phyloP scores from a whole-genome alignment of 495 filamentous ascomycete genomes.

The Penicillium tannophilum region DNA sequence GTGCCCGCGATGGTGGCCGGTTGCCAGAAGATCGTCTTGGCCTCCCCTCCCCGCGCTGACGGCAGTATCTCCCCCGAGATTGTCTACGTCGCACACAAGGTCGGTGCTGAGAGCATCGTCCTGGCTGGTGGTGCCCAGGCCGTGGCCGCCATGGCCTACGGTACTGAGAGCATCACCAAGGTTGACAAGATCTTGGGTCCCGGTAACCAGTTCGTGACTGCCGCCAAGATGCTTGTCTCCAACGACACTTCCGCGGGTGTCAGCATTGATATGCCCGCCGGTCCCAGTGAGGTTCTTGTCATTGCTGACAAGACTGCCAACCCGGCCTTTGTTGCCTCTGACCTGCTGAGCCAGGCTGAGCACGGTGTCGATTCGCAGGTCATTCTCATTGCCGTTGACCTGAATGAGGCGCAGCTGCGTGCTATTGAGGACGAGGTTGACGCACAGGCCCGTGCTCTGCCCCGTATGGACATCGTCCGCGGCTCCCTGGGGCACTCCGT shows the following conservation, averaged over 20 bases:
- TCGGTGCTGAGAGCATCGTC: conserved; percentile 92
- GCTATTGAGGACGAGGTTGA: conserved; percentile 93
- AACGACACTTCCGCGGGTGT: conserved; percentile 96
- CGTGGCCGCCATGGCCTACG: conserved; percentile 73
- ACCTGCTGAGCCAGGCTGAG: conserved; percentile 93
- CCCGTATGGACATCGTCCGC: conserved; percentile 87
- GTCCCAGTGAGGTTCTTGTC: conserved; percentile 94
- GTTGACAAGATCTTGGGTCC: conserved; percentile 99
- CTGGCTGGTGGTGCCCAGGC: conserved; percentile 95
- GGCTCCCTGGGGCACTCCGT: conserved; percentile 91
- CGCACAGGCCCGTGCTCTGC: conserved; percentile 81
- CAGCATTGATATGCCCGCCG: conserved; percentile 97
- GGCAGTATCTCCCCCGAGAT: conserved; percentile 94
- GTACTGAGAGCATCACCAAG: conserved; percentile 78
- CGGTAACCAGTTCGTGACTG: conserved; percentile 98
- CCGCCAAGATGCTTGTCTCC: conserved; percentile 94
- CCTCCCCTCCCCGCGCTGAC: conserved; percentile 86
- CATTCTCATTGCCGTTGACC: conserved; percentile 82
- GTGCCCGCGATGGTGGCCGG: conserved; percentile 97
- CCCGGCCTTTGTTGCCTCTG: conserved; percentile 92
- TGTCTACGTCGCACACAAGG: conserved; percentile 96
- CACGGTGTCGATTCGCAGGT: conserved; percentile 96
- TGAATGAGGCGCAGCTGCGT: conserved; percentile 66
- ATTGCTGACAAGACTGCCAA: conserved; percentile 89
- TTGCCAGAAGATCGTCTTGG: conserved; percentile 92